Base-by-base conservation (phyloP, 139 green algal genomes). In the Picochlorum costavermella region DNA sequence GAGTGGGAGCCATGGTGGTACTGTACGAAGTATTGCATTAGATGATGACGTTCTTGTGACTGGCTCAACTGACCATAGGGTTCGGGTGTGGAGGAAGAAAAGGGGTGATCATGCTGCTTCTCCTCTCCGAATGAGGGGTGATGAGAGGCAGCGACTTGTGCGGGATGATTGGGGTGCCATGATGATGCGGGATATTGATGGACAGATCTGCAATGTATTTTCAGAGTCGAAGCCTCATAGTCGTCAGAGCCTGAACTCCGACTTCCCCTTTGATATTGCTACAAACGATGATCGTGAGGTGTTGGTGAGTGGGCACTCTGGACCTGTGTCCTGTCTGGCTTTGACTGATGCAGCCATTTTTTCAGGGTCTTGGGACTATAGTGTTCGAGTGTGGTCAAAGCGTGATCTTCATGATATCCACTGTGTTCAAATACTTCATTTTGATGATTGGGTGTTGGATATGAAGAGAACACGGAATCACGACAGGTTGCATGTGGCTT, bases 401-500 rank as follows among this genome's bases (percentile, higher is more conserved):
- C 16, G 20, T 28, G 1, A 12, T 0, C 46, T 53, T 53, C 46
- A 23, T 53, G 60, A 44, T n/a, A 26, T 75, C 30, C 59, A 72
- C 13, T 73, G 64, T 33, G 17, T 29, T n/a, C 68, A 65, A 13
- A 59, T 81, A 8, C 68, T 86, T 20, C 48, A 62, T 36, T 88
- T 82, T 61, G 37, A 68, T 50, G 83, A 90, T 70, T 89, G 81
- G 83, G 81, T 91, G 25, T 75, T 61, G 25, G 58, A 66, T 29
- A 57, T 85, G n/a, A 55, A 49, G 12, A 45, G 57, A 33, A 40
- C 16, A 6, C 14, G 69, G 4, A 43, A 23, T 0, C 16, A 53
- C 1, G 25, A 55, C 0, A 50, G 64, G 29, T 58, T 80, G 14
- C 44, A 73, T 51, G 64, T 70, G 26, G 60, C 55, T 3, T 56